These are phyloP conservation scores for Cymbopogon flexuosus DNA, from an alignment of 202 grass and related monocot species.

Conservation along the genomic window DNA sequence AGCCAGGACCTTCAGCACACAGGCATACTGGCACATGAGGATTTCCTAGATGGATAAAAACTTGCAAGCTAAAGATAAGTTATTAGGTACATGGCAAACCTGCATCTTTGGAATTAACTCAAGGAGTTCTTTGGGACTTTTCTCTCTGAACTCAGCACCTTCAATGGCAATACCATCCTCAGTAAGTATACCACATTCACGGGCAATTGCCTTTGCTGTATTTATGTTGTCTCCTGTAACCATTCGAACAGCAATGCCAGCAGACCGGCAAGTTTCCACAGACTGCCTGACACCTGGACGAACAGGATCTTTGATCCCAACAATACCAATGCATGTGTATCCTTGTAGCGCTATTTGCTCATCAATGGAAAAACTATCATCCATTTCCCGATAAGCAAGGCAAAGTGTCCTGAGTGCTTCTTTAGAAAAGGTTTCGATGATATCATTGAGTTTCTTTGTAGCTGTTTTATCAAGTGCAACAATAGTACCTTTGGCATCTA, in stretches of 20 bases:
- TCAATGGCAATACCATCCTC: slow-evolving; percentile 76
- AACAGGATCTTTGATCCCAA: slow-evolving; percentile 91
- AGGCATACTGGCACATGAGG: slow-evolving; percentile 26
- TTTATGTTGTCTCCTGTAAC: slow-evolving; percentile 96
- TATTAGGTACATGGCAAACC: slow-evolving; percentile 41
- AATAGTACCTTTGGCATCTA: slow-evolving; percentile 53
- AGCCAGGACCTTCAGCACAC: slow-evolving; percentile 64
- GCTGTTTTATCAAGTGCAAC: slow-evolving; percentile 50
- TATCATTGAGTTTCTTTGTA: slow-evolving; percentile 38
- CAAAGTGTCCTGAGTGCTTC: slow-evolving; percentile 87
- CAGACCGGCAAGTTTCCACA: slow-evolving; percentile 71
- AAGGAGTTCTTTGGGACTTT: slow-evolving; percentile 64
- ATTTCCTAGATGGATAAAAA: slow-evolving; percentile 12
- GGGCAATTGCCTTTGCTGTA: slow-evolving; percentile 86
- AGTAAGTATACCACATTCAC: slow-evolving; percentile 93
- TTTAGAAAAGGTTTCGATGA: slow-evolving; percentile 71
- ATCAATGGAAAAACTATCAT: slow-evolving; percentile 40
- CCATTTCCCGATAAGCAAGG: slow-evolving; percentile 71
- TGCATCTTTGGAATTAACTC: slow-evolving; percentile 88
- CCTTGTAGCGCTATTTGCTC: slow-evolving; percentile 52
- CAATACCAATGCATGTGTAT: slow-evolving; percentile 87
- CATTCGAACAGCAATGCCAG: slow-evolving; percentile 87
- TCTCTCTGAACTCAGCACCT: slow-evolving; percentile 85
- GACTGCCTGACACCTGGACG: slow-evolving; percentile 73
- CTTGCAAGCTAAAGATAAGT: slow-evolving; percentile 13